phyloP scores from a whole-genome alignment of 768 basidiomycete species.

The Vishniacozyma victoriae region DNA sequence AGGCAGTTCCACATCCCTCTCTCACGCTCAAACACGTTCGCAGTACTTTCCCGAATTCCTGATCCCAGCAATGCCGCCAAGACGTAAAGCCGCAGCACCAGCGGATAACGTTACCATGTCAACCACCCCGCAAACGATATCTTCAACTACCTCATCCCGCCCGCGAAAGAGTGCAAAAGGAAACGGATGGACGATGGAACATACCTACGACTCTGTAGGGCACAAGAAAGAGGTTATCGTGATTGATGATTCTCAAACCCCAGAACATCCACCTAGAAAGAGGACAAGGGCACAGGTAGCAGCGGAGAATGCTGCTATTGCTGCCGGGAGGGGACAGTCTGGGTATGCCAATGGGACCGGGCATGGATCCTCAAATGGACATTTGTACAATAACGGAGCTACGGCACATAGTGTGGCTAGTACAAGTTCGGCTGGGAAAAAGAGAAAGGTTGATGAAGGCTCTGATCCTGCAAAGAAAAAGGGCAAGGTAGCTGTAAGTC shows the following conservation, averaged over 20 bases:
- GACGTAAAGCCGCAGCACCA: conserved; percentile 4
- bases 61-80: no score
- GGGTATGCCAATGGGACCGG: background rate
- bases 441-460: conserved; percentile 31
- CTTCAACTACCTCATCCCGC: background rate
- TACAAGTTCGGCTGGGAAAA: conserved; percentile 18
- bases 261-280: conserved; percentile 23
- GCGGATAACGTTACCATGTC: no score
- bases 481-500: conserved; percentile 4
- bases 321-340: background rate
- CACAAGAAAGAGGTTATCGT: conserved; percentile 38
- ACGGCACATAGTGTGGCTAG: background rate
- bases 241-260: conserved; percentile 33
- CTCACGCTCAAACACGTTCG: no score
- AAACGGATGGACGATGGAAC: conserved; percentile 41
- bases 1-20: no score
- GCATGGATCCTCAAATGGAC: background rate
- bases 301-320: conserved; percentile 21
- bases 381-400: conserved; percentile 4
- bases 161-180: conserved; percentile 12
- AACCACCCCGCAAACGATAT: conserved; percentile 4
- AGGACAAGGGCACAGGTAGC: conserved; percentile 29
- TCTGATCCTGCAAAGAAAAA: conserved; percentile 26
- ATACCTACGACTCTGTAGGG: conserved; percentile 35
- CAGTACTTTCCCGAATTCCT: no score